Percentiles rank a stretch among this genome's conserved stretches.
These are phyloP conservation scores for Metschnikowia dekortorum DNA, from an alignment of 805 yeast genomes.

Conservation along the genomic window DNA sequence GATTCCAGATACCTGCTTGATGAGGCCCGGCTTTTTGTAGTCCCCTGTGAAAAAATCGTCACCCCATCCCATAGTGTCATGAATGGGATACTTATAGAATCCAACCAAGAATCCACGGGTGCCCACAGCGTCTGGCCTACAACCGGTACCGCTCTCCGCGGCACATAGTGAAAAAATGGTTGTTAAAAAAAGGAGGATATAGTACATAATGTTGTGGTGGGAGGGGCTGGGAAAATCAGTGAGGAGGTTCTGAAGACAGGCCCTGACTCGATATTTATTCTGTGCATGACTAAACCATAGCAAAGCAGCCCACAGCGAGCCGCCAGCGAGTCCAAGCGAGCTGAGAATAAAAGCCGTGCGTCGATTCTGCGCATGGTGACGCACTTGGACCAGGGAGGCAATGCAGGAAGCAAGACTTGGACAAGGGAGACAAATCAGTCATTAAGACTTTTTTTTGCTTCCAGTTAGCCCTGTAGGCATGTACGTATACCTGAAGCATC, in stretches of 20 bases:
- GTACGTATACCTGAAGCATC: too few relatives aligned
- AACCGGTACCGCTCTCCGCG: background rate
- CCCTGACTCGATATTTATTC: background rate
- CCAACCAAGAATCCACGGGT: conserved; percentile 8
- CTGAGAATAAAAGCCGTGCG: background rate
- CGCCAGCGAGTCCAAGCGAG: background rate
- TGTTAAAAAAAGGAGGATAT: background rate
- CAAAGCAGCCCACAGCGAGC: background rate
- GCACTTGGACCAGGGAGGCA: background rate
- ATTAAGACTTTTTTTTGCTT: too few relatives aligned
- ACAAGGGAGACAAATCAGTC: too few relatives aligned
- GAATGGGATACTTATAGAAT: conserved; percentile 6
- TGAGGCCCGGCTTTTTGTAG: conserved; percentile 3
- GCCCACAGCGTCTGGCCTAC: background rate
- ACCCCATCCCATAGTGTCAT: background rate
- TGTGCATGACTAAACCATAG: background rate
- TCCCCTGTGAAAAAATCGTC: background rate
- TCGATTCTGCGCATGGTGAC: background rate
- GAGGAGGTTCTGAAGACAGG: background rate
- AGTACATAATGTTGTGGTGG: background rate
- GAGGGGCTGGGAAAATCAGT: background rate
- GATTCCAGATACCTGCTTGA: background rate
- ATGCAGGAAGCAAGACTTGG: background rate
- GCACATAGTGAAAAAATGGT: background rate
- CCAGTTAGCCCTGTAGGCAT: too few relatives aligned